Conservation (phyloP, 306 rosid genomes). For the Crotalaria pallida region DNA sequence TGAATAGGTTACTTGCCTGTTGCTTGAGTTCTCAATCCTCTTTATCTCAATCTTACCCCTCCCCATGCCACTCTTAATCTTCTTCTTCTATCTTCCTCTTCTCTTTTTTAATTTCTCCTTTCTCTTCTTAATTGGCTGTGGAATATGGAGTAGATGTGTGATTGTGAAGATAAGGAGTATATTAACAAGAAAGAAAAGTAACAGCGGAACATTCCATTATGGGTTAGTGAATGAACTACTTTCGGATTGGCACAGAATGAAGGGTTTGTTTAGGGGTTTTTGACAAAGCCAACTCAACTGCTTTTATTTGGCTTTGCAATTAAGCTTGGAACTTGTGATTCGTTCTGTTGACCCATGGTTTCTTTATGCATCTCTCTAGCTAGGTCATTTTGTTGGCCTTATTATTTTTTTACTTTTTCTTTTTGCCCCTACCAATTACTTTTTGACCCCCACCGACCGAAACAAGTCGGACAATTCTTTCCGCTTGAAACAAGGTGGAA, state of each 20-base stretch:
- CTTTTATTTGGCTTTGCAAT: conserved; percentile 20
- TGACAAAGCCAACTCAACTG: conserved; percentile 61
- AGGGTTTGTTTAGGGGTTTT: conserved; percentile 51
- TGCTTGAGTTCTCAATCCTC: conserved; percentile 83
- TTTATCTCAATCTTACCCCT: conserved; percentile 96
- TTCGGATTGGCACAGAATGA: conserved; percentile 53
- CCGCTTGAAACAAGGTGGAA: no score
- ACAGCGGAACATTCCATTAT: conserved; percentile 41
- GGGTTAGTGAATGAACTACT: conserved; percentile 58
- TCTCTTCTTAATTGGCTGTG: conserved; percentile 7
- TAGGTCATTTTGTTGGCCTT: not conserved
- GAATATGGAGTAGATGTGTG: conserved; percentile 15
- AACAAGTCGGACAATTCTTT: no score
- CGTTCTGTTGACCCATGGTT: conserved; percentile 49
- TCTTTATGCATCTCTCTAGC: conserved; percentile 5
- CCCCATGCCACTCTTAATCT: conserved; percentile 47
- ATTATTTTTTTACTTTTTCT: no score
- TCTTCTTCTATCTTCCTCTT: not conserved
- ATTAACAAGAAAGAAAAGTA: conserved; percentile 13
- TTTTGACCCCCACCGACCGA: no score
- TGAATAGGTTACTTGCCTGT: conserved; percentile 81
- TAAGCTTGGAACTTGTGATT: conserved; percentile 15
- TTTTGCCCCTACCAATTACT: no score
- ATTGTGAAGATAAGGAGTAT: not conserved
- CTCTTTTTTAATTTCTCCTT: not conserved